phyloP scores from a whole-genome alignment of 306 rosid species.

The Lathyrus sativus region DNA sequence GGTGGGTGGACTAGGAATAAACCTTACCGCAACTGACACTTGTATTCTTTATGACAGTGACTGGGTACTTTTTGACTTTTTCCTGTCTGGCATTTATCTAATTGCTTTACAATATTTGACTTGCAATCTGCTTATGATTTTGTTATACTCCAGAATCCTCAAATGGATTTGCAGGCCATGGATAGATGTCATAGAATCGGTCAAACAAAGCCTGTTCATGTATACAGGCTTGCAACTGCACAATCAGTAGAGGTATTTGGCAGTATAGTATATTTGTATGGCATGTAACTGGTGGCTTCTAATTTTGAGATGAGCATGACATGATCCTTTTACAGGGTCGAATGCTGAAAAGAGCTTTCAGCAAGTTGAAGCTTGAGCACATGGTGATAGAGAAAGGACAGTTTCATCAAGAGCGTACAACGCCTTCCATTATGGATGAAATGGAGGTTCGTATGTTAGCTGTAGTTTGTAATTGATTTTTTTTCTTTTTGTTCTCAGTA shows the following conservation, averaged over 20 bases:
- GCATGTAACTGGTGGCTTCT: neutral
- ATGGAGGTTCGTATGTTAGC: constrained; percentile 58
- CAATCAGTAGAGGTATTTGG: constrained; percentile 81
- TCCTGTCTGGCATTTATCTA: constrained; percentile 1
- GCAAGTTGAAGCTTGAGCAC: constrained; percentile 96
- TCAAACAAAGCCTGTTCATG: constrained; percentile 97
- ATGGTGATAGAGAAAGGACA: constrained; percentile 93
- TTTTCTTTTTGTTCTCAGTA: neutral
- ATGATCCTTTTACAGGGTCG: constrained; percentile 67
- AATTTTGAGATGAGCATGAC: constrained; percentile 23
- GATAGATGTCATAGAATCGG: constrained; percentile 98
- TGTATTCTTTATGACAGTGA: constrained; percentile 97
- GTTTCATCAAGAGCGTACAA: constrained; percentile 74
- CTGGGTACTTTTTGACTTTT: constrained; percentile 64
- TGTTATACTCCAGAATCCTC: constrained; percentile 77
- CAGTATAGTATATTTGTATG: neutral
- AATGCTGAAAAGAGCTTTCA: constrained; percentile 88
- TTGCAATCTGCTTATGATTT: constrained; percentile 24
- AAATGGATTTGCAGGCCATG: constrained; percentile 98
- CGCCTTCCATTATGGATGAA: constrained; percentile 35
- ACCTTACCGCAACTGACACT: constrained; percentile 97
- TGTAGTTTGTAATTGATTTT: constrained; percentile 16
- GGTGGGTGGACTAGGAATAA: constrained; percentile 98
- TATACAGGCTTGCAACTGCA: constrained; percentile 93
- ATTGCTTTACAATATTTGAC: constrained; percentile 15